Evolutionary conservation across 768 basidiomycete species (phyloP).

Genomic region (Amylocystis lapponica): DNA sequence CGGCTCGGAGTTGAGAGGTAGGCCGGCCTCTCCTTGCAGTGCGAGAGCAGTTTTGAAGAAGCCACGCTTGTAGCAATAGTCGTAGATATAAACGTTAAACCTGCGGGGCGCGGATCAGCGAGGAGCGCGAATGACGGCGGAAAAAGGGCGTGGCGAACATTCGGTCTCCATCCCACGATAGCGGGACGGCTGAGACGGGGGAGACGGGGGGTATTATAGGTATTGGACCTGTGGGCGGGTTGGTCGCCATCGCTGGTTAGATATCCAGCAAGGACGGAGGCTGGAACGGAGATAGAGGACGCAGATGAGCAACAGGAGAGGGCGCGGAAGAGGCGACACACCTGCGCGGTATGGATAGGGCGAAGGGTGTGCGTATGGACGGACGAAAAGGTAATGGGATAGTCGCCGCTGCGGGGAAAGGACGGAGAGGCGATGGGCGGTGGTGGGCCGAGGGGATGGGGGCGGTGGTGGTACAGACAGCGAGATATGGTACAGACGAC

Average conservation of each 20-base stretch:
- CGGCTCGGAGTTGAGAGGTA: constrained; percentile 54
- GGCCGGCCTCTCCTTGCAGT: constrained; percentile 61
- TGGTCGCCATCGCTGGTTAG: constrained; percentile 15
- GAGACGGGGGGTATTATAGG: too few species aligned
- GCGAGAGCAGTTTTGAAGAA: constrained; percentile 68
- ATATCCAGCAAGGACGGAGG: constrained; percentile 7
- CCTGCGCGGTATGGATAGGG: neutral
- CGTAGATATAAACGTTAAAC: constrained; percentile 88
- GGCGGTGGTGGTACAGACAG: constrained; percentile 1
- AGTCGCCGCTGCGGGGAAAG: neutral
- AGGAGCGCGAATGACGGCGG: constrained; percentile 24
- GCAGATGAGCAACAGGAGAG: too few species aligned
- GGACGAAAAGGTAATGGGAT: neutral
- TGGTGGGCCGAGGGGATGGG: neutral
- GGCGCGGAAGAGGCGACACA: neutral
- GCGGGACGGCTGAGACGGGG: too few species aligned
- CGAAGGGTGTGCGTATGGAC: neutral
- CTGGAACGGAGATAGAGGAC: constrained; percentile 10
- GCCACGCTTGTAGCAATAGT: constrained; percentile 79
- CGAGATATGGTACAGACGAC: constrained; percentile 3
- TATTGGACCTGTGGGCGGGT: too few species aligned
- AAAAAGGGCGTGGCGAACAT: constrained; percentile 41
- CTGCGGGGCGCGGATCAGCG: constrained; percentile 30
- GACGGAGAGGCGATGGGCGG: constrained; percentile 2
- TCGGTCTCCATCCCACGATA: constrained; percentile 82